Evolutionary conservation across 1,284 basidiomycete genomes (phyloP), one percentile per base, ranked within the genome.

Genomic region (Afroboletus lepidellus): DNA sequence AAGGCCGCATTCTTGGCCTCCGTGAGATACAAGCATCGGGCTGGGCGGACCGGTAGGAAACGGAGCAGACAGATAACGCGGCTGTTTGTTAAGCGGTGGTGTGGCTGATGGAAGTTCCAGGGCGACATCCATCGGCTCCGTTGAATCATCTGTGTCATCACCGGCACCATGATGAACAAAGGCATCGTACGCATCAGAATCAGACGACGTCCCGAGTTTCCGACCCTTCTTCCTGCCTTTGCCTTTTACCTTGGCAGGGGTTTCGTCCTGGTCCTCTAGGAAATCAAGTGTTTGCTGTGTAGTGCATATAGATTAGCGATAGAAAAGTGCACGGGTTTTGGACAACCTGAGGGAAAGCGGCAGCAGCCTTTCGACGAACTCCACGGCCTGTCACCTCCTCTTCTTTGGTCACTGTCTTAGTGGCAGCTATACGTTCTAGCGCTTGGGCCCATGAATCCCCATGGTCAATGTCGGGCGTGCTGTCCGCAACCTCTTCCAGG

Each of bases 401-500:
- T 30, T 70, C 73, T 55, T 74, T 69, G 38, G 70, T 66, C 55
- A 75, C 78, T 20, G 70, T 71, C 52, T 74, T 74, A 56, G 83
- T 78, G 16, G 74, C 72, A 30, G 78, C 85, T 57, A 90, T 82
- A 51, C 79, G 83, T 59, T 84, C 74, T 38, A 90, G 69, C 5
- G 86, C 81, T 51, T 81, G 79, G 3, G 86, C 79, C 92, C 92
- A 95, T 25, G 89, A 89, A 66, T 90, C 87, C 21, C 72, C 77
- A 51, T 82, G 78, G 45, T 83, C 82, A 11, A 64, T 53, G 11
- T 74, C 74, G 7, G 64, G 63, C 0, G 63, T 56, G 5, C 77
- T 74, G 32, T 85, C 84, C 20, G 72, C 75, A 29, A 90, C 70
- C 16, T 92, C 89, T 62, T 84, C 81, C 32, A 92, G 65, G 4